Evolutionary conservation across 1,139 yeast genomes (phyloP), one percentile per base, ranked within the genome.

Genomic region (Taphrina betulina): DNA sequence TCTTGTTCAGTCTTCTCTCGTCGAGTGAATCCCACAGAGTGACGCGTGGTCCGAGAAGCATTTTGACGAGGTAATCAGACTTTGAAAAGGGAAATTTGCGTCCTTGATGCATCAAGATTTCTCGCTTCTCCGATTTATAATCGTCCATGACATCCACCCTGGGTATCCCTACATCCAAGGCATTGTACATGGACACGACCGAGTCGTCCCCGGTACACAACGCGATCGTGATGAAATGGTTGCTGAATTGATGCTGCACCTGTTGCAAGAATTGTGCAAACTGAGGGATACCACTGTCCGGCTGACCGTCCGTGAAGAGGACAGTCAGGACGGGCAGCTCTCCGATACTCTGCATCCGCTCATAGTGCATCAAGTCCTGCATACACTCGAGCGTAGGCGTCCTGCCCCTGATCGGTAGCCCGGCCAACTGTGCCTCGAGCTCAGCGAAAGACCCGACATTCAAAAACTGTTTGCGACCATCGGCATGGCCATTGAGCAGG

Each of bases 251-350:
- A 5, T 17, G 28, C 23, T 50, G 54, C 5, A 50, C 26, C 4
- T 24, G 29, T 5, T 22, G 38, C 16, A 50, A 16, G 33, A 31
- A 40, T 12, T 33, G 36, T 2, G 54, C 34, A 28, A 50, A 38
- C 14, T 31, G 33, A n/a, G 46, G 54, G n/a, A 50, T 28, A n/a
- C 54, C 54, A 12, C 40, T 40, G 19, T 50, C 54, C 2, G 54
- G 54, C 34, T 50, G 54, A 2, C 54, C 54, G 12, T 50, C 54
- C 24, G 54, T 50, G 20, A 50, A 50, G 37, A 50, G 54, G 10
- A 38, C 17, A 12, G 54, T 50, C 31, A 50, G 33, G 23, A 50
- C 46, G 8, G 54, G 54, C 20, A 50, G 24, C 24, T 50, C 54
- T 2, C 46, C 46, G 16, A 43, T 43, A 19, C 26, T 31, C 22